Base-by-base conservation (phyloP, 140 eudicot species). In the Bidens hawaiensis region DNA sequence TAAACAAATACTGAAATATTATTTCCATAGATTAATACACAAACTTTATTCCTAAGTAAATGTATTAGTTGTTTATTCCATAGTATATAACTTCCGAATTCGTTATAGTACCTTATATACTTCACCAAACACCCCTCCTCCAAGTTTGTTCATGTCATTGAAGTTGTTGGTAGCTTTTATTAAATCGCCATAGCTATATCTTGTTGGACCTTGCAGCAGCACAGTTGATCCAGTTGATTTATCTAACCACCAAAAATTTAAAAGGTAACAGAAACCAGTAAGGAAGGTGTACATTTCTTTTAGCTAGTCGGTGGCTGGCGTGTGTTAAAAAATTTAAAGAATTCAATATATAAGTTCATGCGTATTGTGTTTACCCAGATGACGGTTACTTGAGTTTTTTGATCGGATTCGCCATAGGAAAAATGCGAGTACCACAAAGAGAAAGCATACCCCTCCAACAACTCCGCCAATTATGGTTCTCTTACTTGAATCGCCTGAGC, bases 381-480 rank as follows among this genome's bases (percentile, higher is more conserved):
- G 42, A 12, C 22, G 17, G 3, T 22, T 53, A 6, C 13, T 49
- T 10, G 21, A 15, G 0, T n/a, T 53, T 53, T 53, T 53, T 53
- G 60, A 26, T 53, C 38, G 60, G 6, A 14, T 7, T 1, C 19
- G 60, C 60, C 60, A 53, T 6, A 53, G 11, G 34, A 68, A 52
- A 42, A 74, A 23, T 8, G 63, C 72, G 48, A 75, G 14, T 22
- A 75, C 36, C 13, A 81, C 62, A 28, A 84, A 50, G 24, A 81
- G 60, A 47, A 69, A 25, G 49, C 83, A 84, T 27, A 51, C 75
- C 31, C 94, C 94, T 60, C 85, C 94, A 28, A 81, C 88, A 6
- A 73, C 77, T 22, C 93, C 93, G 0, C 93, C 83, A 43, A 84
- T 78, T 59, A 81, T 78, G 23, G 82, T 74, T 46, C 27, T 75